phyloP scores from a whole-genome alignment of 2,329 filamentous ascomycete genomes.

The Orbilia oligospora region DNA sequence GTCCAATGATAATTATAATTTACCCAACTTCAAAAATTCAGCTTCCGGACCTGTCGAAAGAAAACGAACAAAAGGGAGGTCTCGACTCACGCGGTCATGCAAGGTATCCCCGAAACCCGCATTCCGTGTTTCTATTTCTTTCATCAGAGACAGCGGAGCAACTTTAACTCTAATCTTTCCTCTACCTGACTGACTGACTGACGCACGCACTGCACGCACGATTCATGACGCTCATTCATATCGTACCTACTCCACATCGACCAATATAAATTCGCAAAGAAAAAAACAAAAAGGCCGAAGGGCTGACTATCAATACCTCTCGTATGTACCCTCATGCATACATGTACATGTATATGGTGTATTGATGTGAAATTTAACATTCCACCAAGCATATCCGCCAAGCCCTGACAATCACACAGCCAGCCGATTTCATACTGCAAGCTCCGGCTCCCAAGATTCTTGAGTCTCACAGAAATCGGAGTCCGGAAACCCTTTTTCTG shows the following conservation, averaged over 20 bases:
- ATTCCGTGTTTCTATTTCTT: constrained; percentile 1
- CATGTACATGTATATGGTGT: too few relatives aligned
- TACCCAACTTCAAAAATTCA: background rate
- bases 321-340: background rate
- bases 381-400: constrained; percentile 17
- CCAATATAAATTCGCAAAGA: background rate
- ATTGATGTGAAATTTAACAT: constrained; percentile 38
- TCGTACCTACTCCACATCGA: background rate
- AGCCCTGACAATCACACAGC: constrained; percentile 10
- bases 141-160: background rate
- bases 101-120: constrained; percentile 15
- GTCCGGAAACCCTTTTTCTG: background rate
- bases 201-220: too few relatives aligned
- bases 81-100: constrained; percentile 20
- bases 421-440: background rate
- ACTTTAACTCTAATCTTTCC: constrained; percentile 18
- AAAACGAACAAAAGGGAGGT: background rate
- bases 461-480: constrained; percentile 41
- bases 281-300: too few relatives aligned
- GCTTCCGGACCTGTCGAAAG: constrained; percentile 14
- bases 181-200: too few relatives aligned
- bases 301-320: background rate
- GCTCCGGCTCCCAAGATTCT: constrained; percentile 34
- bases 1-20: background rate
- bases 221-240: background rate